Conservation (phyloP, 176 grass and related monocot genomes). For the Ananas comosus region DNA sequence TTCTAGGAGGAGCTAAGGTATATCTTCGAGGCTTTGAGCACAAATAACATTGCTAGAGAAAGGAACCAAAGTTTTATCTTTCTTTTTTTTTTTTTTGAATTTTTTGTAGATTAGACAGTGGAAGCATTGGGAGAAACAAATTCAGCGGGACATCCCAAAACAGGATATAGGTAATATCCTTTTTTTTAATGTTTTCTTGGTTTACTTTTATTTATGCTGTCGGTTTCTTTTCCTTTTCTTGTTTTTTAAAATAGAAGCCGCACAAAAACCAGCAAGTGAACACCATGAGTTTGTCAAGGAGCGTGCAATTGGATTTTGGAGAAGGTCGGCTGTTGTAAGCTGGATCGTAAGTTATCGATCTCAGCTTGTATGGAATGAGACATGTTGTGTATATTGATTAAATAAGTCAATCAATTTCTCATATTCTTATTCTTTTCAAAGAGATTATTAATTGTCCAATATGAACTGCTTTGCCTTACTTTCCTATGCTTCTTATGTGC, state of each 20-base stretch:
- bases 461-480: too few relatives aligned
- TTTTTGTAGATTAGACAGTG: constrained; percentile 54
- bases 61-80: not conserved
- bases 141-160: constrained; percentile 21
- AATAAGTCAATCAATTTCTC: too few relatives aligned
- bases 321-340: constrained; percentile 35
- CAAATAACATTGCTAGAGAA: not conserved
- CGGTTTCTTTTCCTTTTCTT: constrained; percentile 2
- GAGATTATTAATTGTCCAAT: too few relatives aligned
- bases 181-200: constrained; percentile 20
- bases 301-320: not conserved
- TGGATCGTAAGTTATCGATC: constrained; percentile 42
- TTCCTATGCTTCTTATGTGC: too few relatives aligned
- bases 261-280: not conserved
- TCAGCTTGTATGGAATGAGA: not conserved
- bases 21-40: not conserved
- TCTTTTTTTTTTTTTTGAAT: not conserved
- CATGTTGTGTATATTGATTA: not conserved
- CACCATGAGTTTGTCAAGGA: not conserved
- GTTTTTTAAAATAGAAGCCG: not conserved
- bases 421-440: too few relatives aligned
- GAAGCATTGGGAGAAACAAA: constrained; percentile 60
- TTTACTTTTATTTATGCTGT: constrained; percentile 18
- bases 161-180: constrained; percentile 13
- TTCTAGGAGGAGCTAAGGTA: constrained; percentile 68